Evolutionary conservation across 78 protist genomes (phyloP), one percentile per base, ranked within the genome.

Genomic region (Dictyostelium brefeldianum): DNA sequence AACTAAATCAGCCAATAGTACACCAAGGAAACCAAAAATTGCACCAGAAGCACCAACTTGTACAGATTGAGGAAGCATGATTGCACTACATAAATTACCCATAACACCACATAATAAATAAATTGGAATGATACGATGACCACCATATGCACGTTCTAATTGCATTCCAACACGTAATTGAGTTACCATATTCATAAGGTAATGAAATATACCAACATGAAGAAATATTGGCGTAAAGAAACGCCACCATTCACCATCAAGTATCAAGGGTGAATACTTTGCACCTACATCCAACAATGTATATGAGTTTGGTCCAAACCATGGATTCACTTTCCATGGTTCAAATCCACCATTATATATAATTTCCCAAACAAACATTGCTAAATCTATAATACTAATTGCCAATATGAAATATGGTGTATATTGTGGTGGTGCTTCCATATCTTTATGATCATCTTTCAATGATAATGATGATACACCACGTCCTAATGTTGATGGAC

Each of bases 41-140:
- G 95, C 89, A 14, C 95, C 95, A 27, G 95, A 91, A 43, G 95
- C 95, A 46, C 95, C 95, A 0, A 82, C 95, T 51, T 91, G 95
- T 1, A 91, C 81, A n/a, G 89, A 78, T 12, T 51, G 57, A 27
- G 95, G 95, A 4, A 91, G 29, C 74, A 91, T 81, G 46, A 91
- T 67, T 1, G 95, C 78, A 81, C 83, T 67, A 48, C 92, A 82
- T 1, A 91, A 53, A 31, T 91, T 91, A 47, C 95, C 95, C 69
- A 77, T 70, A 5, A 91, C 90, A 57, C 95, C 95, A 59, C 95
- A 91, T 2, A 81, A 12, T n/a, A 91, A 9, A 29, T 91, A 91
- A 51, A 91, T 91, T 51, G 95, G 95, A 8, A 91, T 78, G 95
- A 91, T 91, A 53, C 95, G 69, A 56, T 83, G 92, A 15, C 83